Conservation (phyloP, 148 eudicot species). For the Amaranthus cruentus region DNA sequence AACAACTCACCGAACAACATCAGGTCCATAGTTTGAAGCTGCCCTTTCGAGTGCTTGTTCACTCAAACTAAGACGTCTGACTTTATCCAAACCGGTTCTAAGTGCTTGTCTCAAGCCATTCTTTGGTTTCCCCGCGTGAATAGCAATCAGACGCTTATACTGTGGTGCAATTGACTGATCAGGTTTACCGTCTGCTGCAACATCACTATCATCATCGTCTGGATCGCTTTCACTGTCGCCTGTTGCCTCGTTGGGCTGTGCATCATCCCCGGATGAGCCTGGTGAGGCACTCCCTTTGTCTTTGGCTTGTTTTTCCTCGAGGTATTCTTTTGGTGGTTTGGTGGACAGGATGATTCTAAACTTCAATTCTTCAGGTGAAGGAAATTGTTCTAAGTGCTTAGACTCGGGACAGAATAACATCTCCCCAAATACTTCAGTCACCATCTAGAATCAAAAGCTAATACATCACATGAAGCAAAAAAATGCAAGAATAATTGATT, state of each 20-base stretch:
- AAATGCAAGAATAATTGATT: background rate
- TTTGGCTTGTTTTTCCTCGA: constrained; percentile 45
- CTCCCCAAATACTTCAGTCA: constrained; percentile 51
- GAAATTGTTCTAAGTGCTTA: constrained; percentile 40
- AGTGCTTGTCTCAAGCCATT: constrained; percentile 51
- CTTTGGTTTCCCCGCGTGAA: constrained; percentile 76
- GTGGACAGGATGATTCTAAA: constrained; percentile 59
- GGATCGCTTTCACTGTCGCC: constrained; percentile 44
- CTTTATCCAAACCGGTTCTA: constrained; percentile 30
- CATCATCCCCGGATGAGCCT: constrained; percentile 49
- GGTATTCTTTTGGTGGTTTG: constrained; percentile 79
- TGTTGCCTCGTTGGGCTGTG: constrained; percentile 19
- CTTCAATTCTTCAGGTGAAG: constrained; percentile 64
- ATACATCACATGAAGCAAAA: background rate
- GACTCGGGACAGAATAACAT: constrained; percentile 50
- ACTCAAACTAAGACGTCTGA: constrained; percentile 68
- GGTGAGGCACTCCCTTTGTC: constrained; percentile 33
- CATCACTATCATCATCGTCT: constrained; percentile 40
- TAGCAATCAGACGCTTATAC: constrained; percentile 66
- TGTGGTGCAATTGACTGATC: constrained; percentile 34
- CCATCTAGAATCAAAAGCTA: constrained; percentile 49
- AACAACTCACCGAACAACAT: constrained; percentile 57
- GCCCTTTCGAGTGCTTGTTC: constrained; percentile 73
- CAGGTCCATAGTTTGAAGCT: constrained; percentile 47
- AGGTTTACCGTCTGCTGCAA: constrained; percentile 24